phyloP scores from a whole-genome alignment of 306 rosid species.

The Citrullus amarus region DNA sequence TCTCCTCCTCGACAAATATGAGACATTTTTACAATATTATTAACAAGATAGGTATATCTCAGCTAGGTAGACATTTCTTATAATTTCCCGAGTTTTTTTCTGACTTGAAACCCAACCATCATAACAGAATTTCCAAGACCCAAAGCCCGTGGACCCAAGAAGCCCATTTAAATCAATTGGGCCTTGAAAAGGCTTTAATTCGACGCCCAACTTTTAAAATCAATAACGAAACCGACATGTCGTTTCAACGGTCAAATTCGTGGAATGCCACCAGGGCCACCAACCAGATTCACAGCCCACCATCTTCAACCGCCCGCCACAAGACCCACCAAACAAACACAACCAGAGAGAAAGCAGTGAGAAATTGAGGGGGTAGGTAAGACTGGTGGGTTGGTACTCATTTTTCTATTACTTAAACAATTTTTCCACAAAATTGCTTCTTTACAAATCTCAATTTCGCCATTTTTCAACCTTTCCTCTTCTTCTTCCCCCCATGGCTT shows the following conservation, averaged over 20 bases:
- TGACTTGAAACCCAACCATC: not conserved
- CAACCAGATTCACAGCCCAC: conserved; percentile 1
- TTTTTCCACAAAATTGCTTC: not conserved
- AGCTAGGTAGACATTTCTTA: too few species aligned
- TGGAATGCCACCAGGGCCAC: not conserved
- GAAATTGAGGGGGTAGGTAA: conserved; percentile 2
- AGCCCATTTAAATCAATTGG: not conserved
- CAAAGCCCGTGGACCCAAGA: not conserved
- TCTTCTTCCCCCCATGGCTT: conserved; percentile 33
- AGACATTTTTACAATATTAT: too few species aligned
- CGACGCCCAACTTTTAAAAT: not conserved
- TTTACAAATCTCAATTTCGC: not conserved
- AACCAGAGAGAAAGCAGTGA: not conserved
- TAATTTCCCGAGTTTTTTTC: too few species aligned
- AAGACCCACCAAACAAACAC: conserved; percentile 17
- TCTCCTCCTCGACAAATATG: too few species aligned
- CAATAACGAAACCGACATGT: not conserved
- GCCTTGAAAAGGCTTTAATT: not conserved
- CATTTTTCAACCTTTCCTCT: not conserved
- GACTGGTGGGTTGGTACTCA: not conserved
- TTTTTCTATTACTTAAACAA: not conserved
- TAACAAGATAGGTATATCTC: too few species aligned
- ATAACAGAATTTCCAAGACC: not conserved
- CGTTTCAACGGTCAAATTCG: conserved; percentile 2
- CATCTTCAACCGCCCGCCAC: conserved; percentile 1